Conservation (phyloP, 495 filamentous ascomycete species). For the Glutinoglossum americanum region DNA sequence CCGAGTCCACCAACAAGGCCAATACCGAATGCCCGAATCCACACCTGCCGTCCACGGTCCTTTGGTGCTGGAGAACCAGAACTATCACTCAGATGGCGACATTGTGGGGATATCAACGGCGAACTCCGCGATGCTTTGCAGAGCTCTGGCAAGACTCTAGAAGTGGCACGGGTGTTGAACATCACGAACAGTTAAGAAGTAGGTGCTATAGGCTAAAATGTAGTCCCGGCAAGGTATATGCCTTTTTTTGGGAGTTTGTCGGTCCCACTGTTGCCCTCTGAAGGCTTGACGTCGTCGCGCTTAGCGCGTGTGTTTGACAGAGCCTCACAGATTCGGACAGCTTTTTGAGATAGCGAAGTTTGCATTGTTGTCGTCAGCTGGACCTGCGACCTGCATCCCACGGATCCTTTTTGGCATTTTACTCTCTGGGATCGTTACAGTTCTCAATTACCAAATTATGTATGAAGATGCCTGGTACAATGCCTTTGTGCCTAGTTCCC, state of each 20-base stretch:
- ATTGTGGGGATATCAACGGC: background rate
- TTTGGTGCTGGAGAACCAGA: background rate
- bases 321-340: background rate
- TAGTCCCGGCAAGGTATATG: no score
- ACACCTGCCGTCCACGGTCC: background rate
- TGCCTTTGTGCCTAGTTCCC: conserved; percentile 31
- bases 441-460: conserved; percentile 24
- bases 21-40: background rate
- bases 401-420: background rate
- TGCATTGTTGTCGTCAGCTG: background rate
- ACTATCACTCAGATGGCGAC: background rate
- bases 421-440: background rate
- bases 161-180: background rate
- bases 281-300: background rate
- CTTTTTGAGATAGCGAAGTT: no score
- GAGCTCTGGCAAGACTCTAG: background rate
- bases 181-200: background rate
- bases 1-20: background rate
- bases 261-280: background rate
- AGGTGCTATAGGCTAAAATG: background rate
- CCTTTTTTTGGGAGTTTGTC: background rate
- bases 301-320: background rate
- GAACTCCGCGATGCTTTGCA: background rate
- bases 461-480: conserved; percentile 61
- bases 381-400: background rate